Percentiles rank a stretch among this genome's conserved stretches.
Conservation (phyloP, 73 alveolate species). For the Halteria grandinella region DNA sequence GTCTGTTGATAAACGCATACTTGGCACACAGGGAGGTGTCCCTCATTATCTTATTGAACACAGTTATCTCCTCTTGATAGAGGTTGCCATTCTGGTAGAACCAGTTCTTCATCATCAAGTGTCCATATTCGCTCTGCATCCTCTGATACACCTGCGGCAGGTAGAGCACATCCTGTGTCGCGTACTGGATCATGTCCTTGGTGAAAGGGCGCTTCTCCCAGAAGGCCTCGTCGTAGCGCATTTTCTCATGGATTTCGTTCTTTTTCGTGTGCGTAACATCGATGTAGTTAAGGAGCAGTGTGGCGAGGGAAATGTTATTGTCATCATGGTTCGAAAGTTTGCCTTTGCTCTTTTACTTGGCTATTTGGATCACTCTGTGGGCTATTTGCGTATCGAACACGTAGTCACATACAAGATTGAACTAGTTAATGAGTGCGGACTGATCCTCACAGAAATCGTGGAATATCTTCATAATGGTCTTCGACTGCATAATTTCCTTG, state of each 20-base stretch:
- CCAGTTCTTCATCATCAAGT: background rate
- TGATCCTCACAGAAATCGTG: constrained; percentile 73
- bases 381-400: constrained; percentile 64
- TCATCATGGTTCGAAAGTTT: constrained; percentile 17
- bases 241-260: constrained; percentile 43
- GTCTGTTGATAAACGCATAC: constrained; percentile 61
- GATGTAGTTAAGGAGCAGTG: constrained; percentile 32
- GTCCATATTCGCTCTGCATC: constrained; percentile 14
- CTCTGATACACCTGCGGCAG: constrained; percentile 46
- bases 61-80: constrained; percentile 35
- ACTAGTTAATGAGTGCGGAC: constrained; percentile 56
- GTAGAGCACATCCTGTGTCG: constrained; percentile 63
- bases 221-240: constrained; percentile 47
- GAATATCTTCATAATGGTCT: constrained; percentile 53
- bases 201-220: constrained; percentile 74
- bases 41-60: constrained; percentile 25
- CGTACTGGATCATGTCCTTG: constrained; percentile 60
- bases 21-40: constrained; percentile 36
- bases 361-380: constrained; percentile 40
- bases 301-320: constrained; percentile 51
- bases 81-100: constrained; percentile 34
- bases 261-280: constrained; percentile 41
- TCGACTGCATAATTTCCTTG: constrained; percentile 44
- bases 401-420: constrained; percentile 33
- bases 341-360: background rate